These are phyloP conservation scores for Santalum album DNA, from an alignment of 164 flowering plant species.

Conservation along the genomic window DNA sequence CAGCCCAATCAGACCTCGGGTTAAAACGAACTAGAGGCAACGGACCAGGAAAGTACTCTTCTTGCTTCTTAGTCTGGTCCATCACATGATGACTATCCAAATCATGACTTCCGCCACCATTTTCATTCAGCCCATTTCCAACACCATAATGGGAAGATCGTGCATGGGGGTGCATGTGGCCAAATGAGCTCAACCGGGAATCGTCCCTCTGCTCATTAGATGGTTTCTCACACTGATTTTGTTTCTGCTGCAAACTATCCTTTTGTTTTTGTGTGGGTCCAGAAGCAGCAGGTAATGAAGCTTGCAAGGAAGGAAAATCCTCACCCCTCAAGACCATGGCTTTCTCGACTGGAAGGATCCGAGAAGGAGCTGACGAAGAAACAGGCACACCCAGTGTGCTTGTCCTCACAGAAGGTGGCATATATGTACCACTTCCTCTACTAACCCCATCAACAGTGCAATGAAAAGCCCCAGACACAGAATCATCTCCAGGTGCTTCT, in stretches of 20 bases:
- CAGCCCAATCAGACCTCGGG: conserved; percentile 94
- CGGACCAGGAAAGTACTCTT: conserved; percentile 54
- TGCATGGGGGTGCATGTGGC: conserved; percentile 36
- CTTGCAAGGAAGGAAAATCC: conserved; percentile 83
- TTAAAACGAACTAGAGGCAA: conserved; percentile 59
- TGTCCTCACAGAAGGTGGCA: conserved; percentile 62
- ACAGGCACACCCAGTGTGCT: conserved; percentile 14
- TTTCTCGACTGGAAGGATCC: conserved; percentile 28
- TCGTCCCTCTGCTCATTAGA: conserved; percentile 26
- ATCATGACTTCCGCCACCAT: conserved; percentile 18
- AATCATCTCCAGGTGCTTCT: conserved; percentile 11
- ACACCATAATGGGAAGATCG: conserved; percentile 20
- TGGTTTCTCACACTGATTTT: conserved; percentile 32
- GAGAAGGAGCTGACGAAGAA: conserved; percentile 14
- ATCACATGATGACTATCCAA: conserved; percentile 14
- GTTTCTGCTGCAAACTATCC: conserved; percentile 42
- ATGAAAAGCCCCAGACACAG: conserved; percentile 10
- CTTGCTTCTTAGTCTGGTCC: conserved; percentile 35
- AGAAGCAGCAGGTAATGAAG: conserved; percentile 43
- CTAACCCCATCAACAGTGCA: conserved; percentile 18
- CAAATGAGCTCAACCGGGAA: conserved; percentile 16
- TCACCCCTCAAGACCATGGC: conserved; percentile 76
- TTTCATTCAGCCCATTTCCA: conserved; percentile 22
- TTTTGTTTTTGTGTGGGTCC: conserved; percentile 49
- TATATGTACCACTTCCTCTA: conserved; percentile 30